A percentile compares a stretch with the other conserved stretches of the same genome.
Conservation (phyloP, 495 filamentous ascomycete species). For the Penicillium goetzii region DNA sequence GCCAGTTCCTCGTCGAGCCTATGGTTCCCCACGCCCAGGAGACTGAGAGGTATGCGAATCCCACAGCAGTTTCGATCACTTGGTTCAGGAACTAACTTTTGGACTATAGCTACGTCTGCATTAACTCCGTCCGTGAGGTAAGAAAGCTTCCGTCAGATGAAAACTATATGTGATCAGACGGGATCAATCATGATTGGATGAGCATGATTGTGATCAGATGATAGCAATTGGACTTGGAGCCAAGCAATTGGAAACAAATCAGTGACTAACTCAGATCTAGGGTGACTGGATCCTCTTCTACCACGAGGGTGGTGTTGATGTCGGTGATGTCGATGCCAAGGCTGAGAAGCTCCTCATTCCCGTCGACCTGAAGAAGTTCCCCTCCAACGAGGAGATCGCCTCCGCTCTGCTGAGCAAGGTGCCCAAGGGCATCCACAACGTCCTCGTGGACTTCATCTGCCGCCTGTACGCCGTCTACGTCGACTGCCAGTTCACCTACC, state of each 20-base stretch:
- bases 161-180: not conserved
- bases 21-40: slow-evolving; percentile 92
- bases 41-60: slow-evolving; percentile 64
- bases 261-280: slow-evolving; percentile 51
- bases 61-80: not conserved
- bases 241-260: not conserved
- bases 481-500: slow-evolving; percentile 99
- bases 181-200: not conserved
- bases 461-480: slow-evolving; percentile 96
- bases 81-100: slow-evolving; percentile 1
- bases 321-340: slow-evolving; percentile 98
- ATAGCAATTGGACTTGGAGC: not conserved
- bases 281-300: slow-evolving; percentile 99
- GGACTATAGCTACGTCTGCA: slow-evolving; percentile 83
- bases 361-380: slow-evolving; percentile 92
- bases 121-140: slow-evolving; percentile 89
- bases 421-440: slow-evolving; percentile 92
- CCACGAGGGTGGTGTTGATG: slow-evolving; percentile 98
- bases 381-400: slow-evolving; percentile 94
- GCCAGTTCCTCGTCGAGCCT: slow-evolving; percentile 96
- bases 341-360: slow-evolving; percentile 97
- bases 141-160: slow-evolving; percentile 35
- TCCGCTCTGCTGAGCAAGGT: slow-evolving; percentile 84
- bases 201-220: not conserved
- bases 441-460: slow-evolving; percentile 97